phyloP scores from a whole-genome alignment of 1,284 basidiomycete genomes.

The Ustanciosporium gigantosporum region DNA sequence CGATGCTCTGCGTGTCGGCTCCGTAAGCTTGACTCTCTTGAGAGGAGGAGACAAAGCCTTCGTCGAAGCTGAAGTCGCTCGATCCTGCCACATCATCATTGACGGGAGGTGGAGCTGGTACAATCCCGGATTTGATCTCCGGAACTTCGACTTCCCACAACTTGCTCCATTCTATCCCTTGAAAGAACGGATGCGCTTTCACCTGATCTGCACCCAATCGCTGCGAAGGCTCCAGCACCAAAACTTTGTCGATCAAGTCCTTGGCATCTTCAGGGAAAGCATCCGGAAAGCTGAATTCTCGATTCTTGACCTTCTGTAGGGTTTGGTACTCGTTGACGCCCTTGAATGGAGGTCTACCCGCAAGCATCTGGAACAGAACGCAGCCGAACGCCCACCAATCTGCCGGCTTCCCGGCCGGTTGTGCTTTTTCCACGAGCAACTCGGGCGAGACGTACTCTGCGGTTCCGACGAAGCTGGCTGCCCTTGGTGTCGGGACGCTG shows the following conservation, averaged over 20 bases:
- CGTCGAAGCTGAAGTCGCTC: conserved; percentile 40
- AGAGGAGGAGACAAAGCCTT: conserved; percentile 28
- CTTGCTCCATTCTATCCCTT: conserved; percentile 24
- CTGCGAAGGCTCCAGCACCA: conserved; percentile 58
- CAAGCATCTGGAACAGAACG: conserved; percentile 66
- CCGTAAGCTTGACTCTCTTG: conserved; percentile 26
- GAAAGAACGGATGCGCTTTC: conserved; percentile 44
- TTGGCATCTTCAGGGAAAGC: conserved; percentile 64
- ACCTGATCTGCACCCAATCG: conserved; percentile 32
- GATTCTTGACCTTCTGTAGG: conserved; percentile 66
- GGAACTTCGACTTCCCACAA: conserved; percentile 40
- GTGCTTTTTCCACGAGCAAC: conserved; percentile 72
- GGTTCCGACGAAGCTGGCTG: conserved; percentile 90
- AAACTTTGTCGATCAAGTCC: conserved; percentile 63
- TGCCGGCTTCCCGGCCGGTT: conserved; percentile 62
- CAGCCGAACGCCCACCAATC: conserved; percentile 69
- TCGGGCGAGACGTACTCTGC: conserved; percentile 96
- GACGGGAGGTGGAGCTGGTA: conserved; percentile 7
- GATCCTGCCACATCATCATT: conserved; percentile 2
- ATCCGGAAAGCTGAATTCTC: conserved; percentile 64
- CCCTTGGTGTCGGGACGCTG: conserved; percentile 18
- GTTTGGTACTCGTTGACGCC: conserved; percentile 68
- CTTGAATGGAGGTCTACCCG: conserved; percentile 66
- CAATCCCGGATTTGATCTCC: conserved; percentile 34
- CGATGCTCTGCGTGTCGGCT: conserved; percentile 29